Base-by-base conservation (phyloP, 2,329 filamentous ascomycete species). In the Immersiporthe knoxdaviesiana region DNA sequence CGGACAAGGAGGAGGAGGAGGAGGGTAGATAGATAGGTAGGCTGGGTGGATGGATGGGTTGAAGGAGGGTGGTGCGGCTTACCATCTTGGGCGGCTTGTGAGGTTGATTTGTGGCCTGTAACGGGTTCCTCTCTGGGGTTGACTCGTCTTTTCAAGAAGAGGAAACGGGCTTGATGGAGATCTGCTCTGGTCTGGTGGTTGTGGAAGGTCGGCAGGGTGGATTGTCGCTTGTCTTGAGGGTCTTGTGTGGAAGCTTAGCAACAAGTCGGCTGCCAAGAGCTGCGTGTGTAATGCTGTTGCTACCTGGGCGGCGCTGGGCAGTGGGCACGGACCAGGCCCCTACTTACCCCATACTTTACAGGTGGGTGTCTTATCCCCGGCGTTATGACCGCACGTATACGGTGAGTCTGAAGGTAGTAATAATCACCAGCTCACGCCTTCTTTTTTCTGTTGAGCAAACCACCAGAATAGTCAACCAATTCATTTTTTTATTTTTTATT, bases 41-140 rank as follows among this genome's bases (percentile, higher is more conserved):
- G 18, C 21, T n/a, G 44, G 18, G 44, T 11, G 41, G 41, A 5
- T 21, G n/a, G n/a, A n/a, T 21, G 16, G 4, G 35, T 39, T 7
- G 37, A 10, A 39, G 11, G 44, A n/a, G 18, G 44, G 7, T 70
- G 12, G 64, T 70, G 12, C 10, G 61, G 75, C 80, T 79, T 81
- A 87, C 84, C 85, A 87, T 87, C 70, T 81, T 85, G 81, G 73
- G 35, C 75, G 74, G 77, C 72, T 68, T 56, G n/a, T 69, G 39
- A 54, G 11, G 44, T 5, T n/a, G 24, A 30, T 30, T 62, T 67
- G 50, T 52, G 52, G 50, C 44, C 62, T 50, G 59, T n/a, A 61
- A 44, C 65, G 54, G 60, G 56, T 60, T 68, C 63, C 59, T 47
- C 39, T 35, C 64, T 11, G 12, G 24, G 27, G 2, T n/a, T 52